Conservation (phyloP, 2,329 filamentous ascomycete genomes). For the Graphium sp. region DNA sequence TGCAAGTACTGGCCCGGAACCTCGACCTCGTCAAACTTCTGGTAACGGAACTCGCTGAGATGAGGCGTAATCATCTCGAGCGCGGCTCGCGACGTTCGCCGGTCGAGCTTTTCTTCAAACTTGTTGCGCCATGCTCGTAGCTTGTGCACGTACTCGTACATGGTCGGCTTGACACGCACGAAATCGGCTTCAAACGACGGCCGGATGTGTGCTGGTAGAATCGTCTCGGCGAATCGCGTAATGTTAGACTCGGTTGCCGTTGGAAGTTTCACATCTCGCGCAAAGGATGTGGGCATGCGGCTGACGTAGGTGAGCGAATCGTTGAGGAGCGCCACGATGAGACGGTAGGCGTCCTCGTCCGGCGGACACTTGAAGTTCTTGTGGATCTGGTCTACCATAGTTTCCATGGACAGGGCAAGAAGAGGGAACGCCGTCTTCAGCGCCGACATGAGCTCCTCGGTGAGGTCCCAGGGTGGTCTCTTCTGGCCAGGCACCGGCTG, state of each 20-base stretch:
- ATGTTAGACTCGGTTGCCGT: slow-evolving; percentile 89
- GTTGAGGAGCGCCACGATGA: slow-evolving; percentile 95
- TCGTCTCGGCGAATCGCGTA: slow-evolving; percentile 88
- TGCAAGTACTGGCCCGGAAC: slow-evolving; percentile 92
- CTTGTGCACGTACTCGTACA: slow-evolving; percentile 98
- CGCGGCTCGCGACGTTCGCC: slow-evolving; percentile 53
- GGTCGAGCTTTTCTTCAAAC: slow-evolving; percentile 93
- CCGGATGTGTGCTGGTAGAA: slow-evolving; percentile 84
- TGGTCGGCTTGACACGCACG: slow-evolving; percentile 84
- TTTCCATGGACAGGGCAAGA: slow-evolving; percentile 94
- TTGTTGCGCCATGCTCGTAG: slow-evolving; percentile 91
- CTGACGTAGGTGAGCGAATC: slow-evolving; percentile 88
- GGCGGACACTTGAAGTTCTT: slow-evolving; percentile 99
- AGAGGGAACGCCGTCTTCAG: slow-evolving; percentile 95
- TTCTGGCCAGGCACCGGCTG: slow-evolving; percentile 21
- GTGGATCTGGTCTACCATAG: slow-evolving; percentile 97
- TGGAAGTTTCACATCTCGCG: slow-evolving; percentile 81
- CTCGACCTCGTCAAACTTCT: slow-evolving; percentile 97
- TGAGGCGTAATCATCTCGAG: slow-evolving; percentile 80
- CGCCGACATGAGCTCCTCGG: slow-evolving; percentile 86
- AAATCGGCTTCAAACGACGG: slow-evolving; percentile 98
- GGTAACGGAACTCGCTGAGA: slow-evolving; percentile 90
- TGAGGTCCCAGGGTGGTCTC: slow-evolving; percentile 90
- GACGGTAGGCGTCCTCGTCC: slow-evolving; percentile 90
- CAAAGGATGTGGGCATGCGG: slow-evolving; percentile 71